Evolutionary conservation across 1,284 basidiomycete species (phyloP).

Genomic region (Trametes hirsuta): DNA sequence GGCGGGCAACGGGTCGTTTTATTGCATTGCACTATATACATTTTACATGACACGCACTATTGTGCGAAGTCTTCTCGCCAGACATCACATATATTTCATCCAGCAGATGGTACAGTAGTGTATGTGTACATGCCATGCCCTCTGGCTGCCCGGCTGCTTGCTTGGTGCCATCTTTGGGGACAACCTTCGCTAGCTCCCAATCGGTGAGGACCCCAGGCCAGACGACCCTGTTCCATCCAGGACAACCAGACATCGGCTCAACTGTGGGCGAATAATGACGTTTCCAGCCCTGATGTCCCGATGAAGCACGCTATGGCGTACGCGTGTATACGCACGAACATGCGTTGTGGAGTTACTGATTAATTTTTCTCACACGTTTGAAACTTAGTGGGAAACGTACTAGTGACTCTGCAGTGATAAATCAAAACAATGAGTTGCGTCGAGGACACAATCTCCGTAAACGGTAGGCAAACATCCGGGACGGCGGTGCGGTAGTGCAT

Average conservation of each 20-base stretch:
- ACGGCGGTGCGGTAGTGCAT: slow-evolving; percentile 8
- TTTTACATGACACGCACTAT: no score
- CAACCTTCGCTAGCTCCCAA: slow-evolving; percentile 13
- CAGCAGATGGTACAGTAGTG: background rate
- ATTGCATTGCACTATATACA: no score
- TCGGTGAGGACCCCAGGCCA: slow-evolving; percentile 12
- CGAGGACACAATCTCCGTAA: background rate
- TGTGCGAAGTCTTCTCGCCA: no score
- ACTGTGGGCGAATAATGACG: slow-evolving; percentile 10
- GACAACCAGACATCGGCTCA: no score
- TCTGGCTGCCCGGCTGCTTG: background rate
- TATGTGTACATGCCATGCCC: background rate
- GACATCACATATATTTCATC: no score
- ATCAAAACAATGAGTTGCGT: slow-evolving; percentile 3
- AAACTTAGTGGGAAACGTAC: background rate
- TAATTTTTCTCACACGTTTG: background rate
- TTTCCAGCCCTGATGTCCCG: slow-evolving; percentile 18
- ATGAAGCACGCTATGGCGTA: background rate
- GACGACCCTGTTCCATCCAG: background rate
- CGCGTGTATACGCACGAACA: background rate
- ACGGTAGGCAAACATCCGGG: slow-evolving; percentile 6
- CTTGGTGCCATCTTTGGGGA: background rate
- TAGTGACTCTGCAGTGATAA: background rate
- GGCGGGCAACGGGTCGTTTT: no score
- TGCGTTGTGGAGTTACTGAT: background rate